Conservation (phyloP, 2,329 filamentous ascomycete genomes). For the Orbilia brochopaga region DNA sequence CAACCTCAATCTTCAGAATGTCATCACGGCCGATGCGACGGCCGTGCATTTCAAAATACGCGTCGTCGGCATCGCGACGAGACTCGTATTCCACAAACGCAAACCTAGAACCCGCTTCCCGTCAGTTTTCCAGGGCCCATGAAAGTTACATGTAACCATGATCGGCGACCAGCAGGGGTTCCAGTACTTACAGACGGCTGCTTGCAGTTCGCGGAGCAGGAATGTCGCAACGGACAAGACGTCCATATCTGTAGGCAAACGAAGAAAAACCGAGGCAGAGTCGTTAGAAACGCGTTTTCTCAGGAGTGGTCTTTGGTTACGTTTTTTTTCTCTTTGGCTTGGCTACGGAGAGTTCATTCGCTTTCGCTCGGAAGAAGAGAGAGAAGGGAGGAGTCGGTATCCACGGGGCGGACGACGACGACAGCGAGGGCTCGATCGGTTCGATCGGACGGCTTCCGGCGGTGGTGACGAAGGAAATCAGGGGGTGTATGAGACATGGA, state of each 20-base stretch:
- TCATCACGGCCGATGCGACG: conserved; percentile 97
- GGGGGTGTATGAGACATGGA: conserved; percentile 52
- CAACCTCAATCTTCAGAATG: conserved; percentile 94
- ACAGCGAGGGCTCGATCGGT: conserved; percentile 53
- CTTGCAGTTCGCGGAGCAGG: conserved; percentile 91
- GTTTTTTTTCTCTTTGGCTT: conserved; percentile 3
- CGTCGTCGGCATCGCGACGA: conserved; percentile 96
- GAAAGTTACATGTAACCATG: conserved; percentile 52
- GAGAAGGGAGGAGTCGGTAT: conserved; percentile 49
- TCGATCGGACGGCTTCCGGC: conserved; percentile 48
- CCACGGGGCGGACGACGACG: conserved; percentile 52
- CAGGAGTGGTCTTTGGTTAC: conserved; percentile 20
- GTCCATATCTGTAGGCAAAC: conserved; percentile 75
- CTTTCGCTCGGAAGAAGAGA: conserved; percentile 48
- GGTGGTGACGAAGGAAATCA: conserved; percentile 47
- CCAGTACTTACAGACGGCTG: conserved; percentile 82
- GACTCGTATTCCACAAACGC: conserved; percentile 99
- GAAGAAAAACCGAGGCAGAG: conserved; percentile 60
- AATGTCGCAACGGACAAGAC: conserved; percentile 97
- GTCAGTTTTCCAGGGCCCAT: conserved; percentile 16
- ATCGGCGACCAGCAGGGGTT: conserved; percentile 43
- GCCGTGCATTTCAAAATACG: conserved; percentile 99
- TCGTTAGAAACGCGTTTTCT: conserved; percentile 59
- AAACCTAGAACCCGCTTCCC: conserved; percentile 67
- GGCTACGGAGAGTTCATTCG: conserved; percentile 41